Evolutionary conservation across 208 protist species (phyloP), one percentile per base, ranked within the genome.

Genomic region (Crithidia bombi): DNA sequence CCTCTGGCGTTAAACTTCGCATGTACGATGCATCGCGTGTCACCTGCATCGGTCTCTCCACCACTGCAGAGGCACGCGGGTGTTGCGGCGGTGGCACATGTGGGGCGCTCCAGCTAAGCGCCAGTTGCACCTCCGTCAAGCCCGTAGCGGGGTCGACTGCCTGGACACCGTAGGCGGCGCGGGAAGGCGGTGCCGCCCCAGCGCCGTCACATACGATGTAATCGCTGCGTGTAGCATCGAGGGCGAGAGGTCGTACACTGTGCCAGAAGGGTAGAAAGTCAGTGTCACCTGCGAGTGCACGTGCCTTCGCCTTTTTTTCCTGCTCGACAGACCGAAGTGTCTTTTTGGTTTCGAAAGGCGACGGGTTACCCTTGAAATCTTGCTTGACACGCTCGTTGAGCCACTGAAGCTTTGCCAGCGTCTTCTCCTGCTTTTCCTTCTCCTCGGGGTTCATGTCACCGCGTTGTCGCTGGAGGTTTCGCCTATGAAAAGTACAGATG

Each of bases 291-390:
- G 73, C 87, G 35, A 82, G 58, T 5, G 66, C 56, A 0, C 70
- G 69, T n/a, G 49, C 50, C 28, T 41, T 62, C 12, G 69, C 23
- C 46, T 79, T 76, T 30, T 79, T 80, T 23, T 55, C 58, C 25
- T 78, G 61, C 49, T 85, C 80, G 4, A 96, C 89, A 5, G 74
- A 82, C 55, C 82, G 76, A 26, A 84, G 79, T 10, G 85, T 93
- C 63, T 93, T 93, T 26, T 67, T 49, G 2, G 44, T 39, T 51
- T 92, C 89, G 75, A 93, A 94, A 4, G 86, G 81, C 0, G 82
- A 25, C 14, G 91, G 87, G 64, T 96, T 96, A 0, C 89, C 89
- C n/a, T 89, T 92, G 70, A 89, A 96, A 36, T 90, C 87, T 23
- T 67, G 52, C 28, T 89, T 85, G 39, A 66, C 81, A 15, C 89